These are phyloP conservation scores for Chimonanthus salicifolius DNA, from an alignment of 164 flowering plant genomes.

Conservation along the genomic window DNA sequence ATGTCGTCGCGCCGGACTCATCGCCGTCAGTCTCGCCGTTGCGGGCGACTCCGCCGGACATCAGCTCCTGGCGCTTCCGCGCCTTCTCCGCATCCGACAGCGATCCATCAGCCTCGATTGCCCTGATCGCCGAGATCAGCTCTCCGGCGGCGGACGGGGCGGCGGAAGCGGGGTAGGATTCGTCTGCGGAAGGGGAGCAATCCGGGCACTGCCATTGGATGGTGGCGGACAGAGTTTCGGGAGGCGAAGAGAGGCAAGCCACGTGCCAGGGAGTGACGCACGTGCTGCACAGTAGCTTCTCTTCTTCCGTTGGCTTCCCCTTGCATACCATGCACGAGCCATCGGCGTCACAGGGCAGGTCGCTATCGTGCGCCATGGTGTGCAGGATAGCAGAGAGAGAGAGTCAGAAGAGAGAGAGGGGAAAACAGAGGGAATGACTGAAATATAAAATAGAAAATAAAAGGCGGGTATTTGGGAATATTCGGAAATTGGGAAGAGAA, in stretches of 20 bases:
- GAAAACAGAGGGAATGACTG: neutral
- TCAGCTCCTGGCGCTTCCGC: constrained; percentile 54
- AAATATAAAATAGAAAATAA: no score
- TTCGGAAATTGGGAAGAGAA: neutral
- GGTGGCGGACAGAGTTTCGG: constrained; percentile 32
- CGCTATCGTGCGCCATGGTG: constrained; percentile 36
- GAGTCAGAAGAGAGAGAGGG: neutral
- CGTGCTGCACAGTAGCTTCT: constrained; percentile 50
- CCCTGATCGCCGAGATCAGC: constrained; percentile 54
- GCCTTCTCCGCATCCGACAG: constrained; percentile 75
- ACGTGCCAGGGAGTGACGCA: constrained; percentile 87
- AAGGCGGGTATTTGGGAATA: neutral
- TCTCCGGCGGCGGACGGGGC: constrained; percentile 17
- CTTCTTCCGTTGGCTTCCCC: constrained; percentile 36
- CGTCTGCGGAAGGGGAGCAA: constrained; percentile 29
- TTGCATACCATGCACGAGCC: constrained; percentile 74
- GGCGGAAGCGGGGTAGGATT: neutral
- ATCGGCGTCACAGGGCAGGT: constrained; percentile 76
- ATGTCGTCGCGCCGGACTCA: constrained; percentile 11
- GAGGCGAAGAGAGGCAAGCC: constrained; percentile 42
- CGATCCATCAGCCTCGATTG: constrained; percentile 53
- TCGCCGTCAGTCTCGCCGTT: neutral
- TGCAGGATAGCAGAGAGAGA: neutral
- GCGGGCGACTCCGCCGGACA: constrained; percentile 12
- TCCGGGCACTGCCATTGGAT: constrained; percentile 83